Conservation (phyloP, 441 rosid species). For the Arabidopsis hybrid region DNA sequence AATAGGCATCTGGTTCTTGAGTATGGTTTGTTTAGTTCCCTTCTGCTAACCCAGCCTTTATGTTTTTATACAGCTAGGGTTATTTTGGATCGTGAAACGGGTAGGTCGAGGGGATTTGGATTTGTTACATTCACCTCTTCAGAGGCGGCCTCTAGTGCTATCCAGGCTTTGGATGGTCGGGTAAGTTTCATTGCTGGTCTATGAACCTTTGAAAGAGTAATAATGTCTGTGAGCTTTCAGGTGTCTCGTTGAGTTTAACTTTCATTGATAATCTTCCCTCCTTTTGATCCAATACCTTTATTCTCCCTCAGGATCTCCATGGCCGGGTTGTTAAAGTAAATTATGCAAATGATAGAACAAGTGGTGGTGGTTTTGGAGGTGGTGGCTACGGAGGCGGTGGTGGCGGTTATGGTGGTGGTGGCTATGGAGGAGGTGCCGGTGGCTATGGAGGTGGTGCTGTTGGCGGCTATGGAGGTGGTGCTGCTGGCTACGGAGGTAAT, state of each 20-base stretch:
- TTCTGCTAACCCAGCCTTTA: constrained; percentile 19
- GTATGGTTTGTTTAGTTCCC: constrained; percentile 1
- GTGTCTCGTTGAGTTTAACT: not conserved
- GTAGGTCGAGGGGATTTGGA: constrained; percentile 96
- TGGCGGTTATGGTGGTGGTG: constrained; percentile 37
- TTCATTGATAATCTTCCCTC: not conserved
- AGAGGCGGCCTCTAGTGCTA: constrained; percentile 86
- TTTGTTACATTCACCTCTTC: constrained; percentile 70
- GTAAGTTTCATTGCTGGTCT: constrained; percentile 46
- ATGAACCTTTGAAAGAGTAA: not conserved
- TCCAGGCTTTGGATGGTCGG: constrained; percentile 97
- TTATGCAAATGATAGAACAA: constrained; percentile 75
- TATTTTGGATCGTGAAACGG: constrained; percentile 87
- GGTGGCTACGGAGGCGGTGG: constrained; percentile 41
- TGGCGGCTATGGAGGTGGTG: constrained; percentile 43
- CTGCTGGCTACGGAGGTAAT: constrained; percentile 33
- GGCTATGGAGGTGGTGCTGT: constrained; percentile 39
- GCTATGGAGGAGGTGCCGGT: constrained; percentile 37
- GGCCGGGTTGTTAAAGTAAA: constrained; percentile 81
- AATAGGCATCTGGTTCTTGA: not conserved
- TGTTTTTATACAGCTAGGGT: constrained; percentile 64
- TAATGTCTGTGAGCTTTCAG: constrained; percentile 2
- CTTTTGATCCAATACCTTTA: not conserved
- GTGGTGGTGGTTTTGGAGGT: constrained; percentile 47
- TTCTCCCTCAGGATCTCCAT: constrained; percentile 65